These are phyloP conservation scores for Talaromyces funiculosus DNA, from an alignment of 2,329 filamentous ascomycete species.

Conservation along the genomic window DNA sequence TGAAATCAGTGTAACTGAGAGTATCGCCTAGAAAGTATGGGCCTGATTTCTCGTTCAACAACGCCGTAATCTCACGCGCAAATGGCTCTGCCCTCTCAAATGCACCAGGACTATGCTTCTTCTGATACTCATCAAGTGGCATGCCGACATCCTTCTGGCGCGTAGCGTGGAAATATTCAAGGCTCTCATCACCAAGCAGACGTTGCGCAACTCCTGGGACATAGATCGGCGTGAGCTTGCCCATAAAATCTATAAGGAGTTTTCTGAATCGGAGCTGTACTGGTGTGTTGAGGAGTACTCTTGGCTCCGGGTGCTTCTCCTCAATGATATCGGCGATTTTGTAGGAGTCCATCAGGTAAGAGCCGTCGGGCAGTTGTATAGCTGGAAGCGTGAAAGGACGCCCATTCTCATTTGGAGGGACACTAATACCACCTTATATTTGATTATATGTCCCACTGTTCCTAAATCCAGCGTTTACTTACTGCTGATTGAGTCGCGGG, in stretches of 20 bases:
- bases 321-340: slow-evolving; percentile 58
- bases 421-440: slow-evolving; percentile 21
- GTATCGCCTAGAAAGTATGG: slow-evolving; percentile 57
- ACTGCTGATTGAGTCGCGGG: not conserved
- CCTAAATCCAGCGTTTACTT: not conserved
- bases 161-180: slow-evolving; percentile 53
- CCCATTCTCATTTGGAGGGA: slow-evolving; percentile 43
- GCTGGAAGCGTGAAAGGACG: slow-evolving; percentile 52
- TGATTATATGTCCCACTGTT: too few relatives aligned
- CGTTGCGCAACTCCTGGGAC: slow-evolving; percentile 46
- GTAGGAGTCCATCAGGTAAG: slow-evolving; percentile 59
- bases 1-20: slow-evolving; percentile 54
- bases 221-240: slow-evolving; percentile 37
- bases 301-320: slow-evolving; percentile 51
- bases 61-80: slow-evolving; percentile 31
- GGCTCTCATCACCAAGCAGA: slow-evolving; percentile 49
- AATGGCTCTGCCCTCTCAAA: slow-evolving; percentile 44
- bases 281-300: slow-evolving; percentile 51
- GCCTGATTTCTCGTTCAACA: slow-evolving; percentile 51
- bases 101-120: slow-evolving; percentile 45
- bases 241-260: slow-evolving; percentile 31
- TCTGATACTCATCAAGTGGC: slow-evolving; percentile 47
- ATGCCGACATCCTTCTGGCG: slow-evolving; percentile 48
- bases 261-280: slow-evolving; percentile 44
- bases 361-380: slow-evolving; percentile 51